Percentiles rank a stretch among this genome's conserved stretches.
phyloP scores from a whole-genome alignment of 2,329 filamentous ascomycete genomes.

The Didymella segeticola region DNA sequence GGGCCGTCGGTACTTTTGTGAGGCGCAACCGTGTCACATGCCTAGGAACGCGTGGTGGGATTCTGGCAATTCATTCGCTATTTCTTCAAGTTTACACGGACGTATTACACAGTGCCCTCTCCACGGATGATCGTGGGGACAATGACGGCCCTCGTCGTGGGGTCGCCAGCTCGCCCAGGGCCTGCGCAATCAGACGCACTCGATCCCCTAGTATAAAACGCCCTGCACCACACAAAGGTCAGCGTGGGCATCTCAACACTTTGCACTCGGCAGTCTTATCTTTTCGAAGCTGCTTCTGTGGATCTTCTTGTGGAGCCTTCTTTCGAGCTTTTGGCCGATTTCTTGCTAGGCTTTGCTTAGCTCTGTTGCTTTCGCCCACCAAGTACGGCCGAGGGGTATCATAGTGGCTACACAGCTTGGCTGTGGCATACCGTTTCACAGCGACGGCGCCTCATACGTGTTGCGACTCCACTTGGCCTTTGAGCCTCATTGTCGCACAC shows the following conservation, averaged over 20 bases:
- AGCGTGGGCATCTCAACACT: slow-evolving; percentile 13
- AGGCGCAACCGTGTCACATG: slow-evolving; percentile 19
- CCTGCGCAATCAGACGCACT: slow-evolving; percentile 1
- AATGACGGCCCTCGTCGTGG: slow-evolving; percentile 6
- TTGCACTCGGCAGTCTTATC: slow-evolving; percentile 14
- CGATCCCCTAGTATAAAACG: slow-evolving; percentile 12
- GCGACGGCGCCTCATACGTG: slow-evolving; percentile 29
- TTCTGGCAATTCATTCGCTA: slow-evolving; percentile 16
- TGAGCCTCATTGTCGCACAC: slow-evolving; percentile 17
- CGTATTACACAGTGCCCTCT: slow-evolving; percentile 7
- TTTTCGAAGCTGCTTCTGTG: slow-evolving; percentile 8
- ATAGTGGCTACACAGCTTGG: slow-evolving; percentile 23
- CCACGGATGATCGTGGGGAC: slow-evolving; percentile 11
- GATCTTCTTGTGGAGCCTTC: slow-evolving; percentile 11
- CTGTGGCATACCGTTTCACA: slow-evolving; percentile 31
- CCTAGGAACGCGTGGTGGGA: slow-evolving; percentile 11
- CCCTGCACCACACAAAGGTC: slow-evolving; percentile 10
- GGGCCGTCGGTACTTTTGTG: slow-evolving; percentile 6
- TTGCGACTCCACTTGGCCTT: slow-evolving; percentile 25
- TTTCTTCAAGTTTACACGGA: slow-evolving; percentile 6
- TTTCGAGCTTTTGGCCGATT: slow-evolving; percentile 11
- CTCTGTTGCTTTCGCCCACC: slow-evolving; percentile 14
- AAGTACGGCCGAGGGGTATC: slow-evolving; percentile 15
- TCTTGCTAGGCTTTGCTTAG: slow-evolving; percentile 19
- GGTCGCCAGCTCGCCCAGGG: slow-evolving; percentile 13